Evolutionary conservation across 169 alveolate species (phyloP).

Genomic region (Babesia ovata): DNA sequence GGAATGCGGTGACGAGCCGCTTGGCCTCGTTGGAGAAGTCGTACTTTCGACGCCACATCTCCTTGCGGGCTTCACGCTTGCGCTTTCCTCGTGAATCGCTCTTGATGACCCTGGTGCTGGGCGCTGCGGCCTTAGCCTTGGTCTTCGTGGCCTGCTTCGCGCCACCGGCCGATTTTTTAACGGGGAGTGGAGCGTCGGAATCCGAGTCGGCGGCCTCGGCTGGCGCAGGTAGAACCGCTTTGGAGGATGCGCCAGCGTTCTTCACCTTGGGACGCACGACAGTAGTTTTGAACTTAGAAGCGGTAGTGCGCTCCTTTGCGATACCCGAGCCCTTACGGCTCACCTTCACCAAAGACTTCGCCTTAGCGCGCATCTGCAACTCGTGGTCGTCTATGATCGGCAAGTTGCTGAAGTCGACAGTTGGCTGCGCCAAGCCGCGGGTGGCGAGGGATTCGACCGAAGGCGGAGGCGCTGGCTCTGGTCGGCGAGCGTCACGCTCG

Average conservation of each 20-base stretch:
- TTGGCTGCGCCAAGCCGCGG: constrained; percentile 57
- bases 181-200: background rate
- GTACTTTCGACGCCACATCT: constrained; percentile 58
- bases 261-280: constrained; percentile 27
- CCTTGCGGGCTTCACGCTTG: constrained; percentile 60
- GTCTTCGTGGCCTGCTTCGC: background rate
- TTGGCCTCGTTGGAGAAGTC: constrained; percentile 57
- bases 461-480: constrained; percentile 25
- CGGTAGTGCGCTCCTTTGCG: constrained; percentile 30
- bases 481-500: constrained; percentile 16
- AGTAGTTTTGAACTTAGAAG: constrained; percentile 11
- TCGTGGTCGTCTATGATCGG: constrained; percentile 28
- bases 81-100: constrained; percentile 60
- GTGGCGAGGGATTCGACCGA: constrained; percentile 57
- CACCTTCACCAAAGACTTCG: constrained; percentile 16
- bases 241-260: background rate
- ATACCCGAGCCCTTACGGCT: constrained; percentile 38
- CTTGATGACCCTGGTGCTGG: constrained; percentile 28
- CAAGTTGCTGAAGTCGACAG: constrained; percentile 50
- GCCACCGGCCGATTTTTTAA: background rate
- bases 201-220: background rate
- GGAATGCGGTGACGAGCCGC: constrained; percentile 44
- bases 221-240: background rate
- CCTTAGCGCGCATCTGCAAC: constrained; percentile 13
- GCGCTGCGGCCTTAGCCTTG: background rate